Base-by-base conservation (phyloP, 2,329 filamentous ascomycete genomes). In the Ampelomyces quisqualis region DNA sequence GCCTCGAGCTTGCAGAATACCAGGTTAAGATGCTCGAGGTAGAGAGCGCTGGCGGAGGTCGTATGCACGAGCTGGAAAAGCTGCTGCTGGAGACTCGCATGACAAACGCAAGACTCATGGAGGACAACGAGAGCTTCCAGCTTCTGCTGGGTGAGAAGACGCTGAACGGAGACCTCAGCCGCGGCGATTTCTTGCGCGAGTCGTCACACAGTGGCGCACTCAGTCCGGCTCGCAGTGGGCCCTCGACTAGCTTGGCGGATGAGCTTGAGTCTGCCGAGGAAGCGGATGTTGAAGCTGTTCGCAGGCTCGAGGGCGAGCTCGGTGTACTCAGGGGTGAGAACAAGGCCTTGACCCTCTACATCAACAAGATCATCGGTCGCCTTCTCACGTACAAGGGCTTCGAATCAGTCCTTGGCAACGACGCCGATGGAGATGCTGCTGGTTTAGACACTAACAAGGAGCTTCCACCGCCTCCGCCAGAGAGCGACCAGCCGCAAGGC, bases 91-190 rank as follows among this genome's bases (percentile, higher is more conserved):
- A 97, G 64, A 85, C 89, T 26, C 88, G 90, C 59, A 93, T 97
- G 86, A 86, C 90, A 54, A 98, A 97, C 64, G 93, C 93, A 42
- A 82, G 90, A 31, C 76, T 98, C 49, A 93, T 96, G 87, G 93
- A 98, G 71, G 93, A 98, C 70, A 97, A 97, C 61, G 93, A 98
- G 71, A 95, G 90, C 71, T 98, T 95, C 70, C 91, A 97, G 70
- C 79, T 97, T 24, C 81, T 98, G 13, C 81, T 98, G 17, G 89
- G 90, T 62, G 90, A 97, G 69, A 91, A 90, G 76, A 97, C 93
- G 1, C 79, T 98, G 43, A 95, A 94, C 64, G 93, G 93, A 20
- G 91, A 97, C 64, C 91, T 96, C 65, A 79, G 80, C 60, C 89
- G 86, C 63, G 86, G 79, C 57, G 86, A 91, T 60, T 89, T 95